Base-by-base conservation (phyloP, 306 rosid species). In the Acmispon strigosus region DNA sequence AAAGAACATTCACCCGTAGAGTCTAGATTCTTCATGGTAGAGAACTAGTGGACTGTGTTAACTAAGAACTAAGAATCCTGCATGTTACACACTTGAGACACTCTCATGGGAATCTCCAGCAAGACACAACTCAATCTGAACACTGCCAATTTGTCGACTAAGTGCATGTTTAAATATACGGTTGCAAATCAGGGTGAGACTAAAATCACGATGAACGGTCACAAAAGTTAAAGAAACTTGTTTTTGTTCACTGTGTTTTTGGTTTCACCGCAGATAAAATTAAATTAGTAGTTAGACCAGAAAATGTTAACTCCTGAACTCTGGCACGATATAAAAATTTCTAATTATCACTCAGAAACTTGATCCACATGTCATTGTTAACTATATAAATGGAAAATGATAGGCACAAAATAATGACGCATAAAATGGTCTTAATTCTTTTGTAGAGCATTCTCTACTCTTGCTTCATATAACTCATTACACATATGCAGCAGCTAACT, bases 401-500 rank as follows among this genome's bases (percentile, higher is more conserved):
- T 27, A 44, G 47, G 19, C 12, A 37, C 4, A 0, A 17, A 76
- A 60, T 10, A 44, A 18, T n/a, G 54, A 49, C 49, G 53, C 51
- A 59, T 52, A 76, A 65, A 82, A 75, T 58, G 79, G 45, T 59
- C 32, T 44, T 70, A 53, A 74, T 66, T 84, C 69, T 60, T 67
- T 45, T 48, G 56, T 17, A 55, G 77, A 80, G 70, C 75, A 78
- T 76, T 66, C 29, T 29, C 71, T 51, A 52, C 67, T 82, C 24
- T 79, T 79, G 55, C 77, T 79, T 82, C 61, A 55, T 72, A 70
- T 12, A 66, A 79, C 72, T 67, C 66, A 53, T 74, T 73, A 60
- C 76, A 85, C 70, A 73, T 69, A 62, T 82, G 73, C 66, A 13
- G 55, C 66, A 84, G 80, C 78, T 22, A 71, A 78, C 44, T 55